Base-by-base conservation (phyloP, 208 protist genomes). In the Leishmania braziliensis region DNA sequence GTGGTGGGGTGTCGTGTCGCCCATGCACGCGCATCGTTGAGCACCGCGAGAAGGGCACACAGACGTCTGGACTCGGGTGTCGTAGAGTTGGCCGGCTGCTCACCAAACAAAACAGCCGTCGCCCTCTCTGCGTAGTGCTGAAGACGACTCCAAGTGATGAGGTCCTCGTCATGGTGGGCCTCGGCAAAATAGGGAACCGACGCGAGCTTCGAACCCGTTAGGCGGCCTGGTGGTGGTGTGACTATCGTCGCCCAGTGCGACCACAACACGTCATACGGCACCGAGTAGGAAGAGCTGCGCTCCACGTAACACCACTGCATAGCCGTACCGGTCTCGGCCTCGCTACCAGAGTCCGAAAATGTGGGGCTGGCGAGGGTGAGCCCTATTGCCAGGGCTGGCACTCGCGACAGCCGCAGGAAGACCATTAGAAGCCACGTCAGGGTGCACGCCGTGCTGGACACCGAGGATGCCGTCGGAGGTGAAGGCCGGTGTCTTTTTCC, bases 31-130 rank as follows among this genome's bases (percentile, higher is more conserved):
- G 29, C 68, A 26, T 72, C 68, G 39, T 5, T 26, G 39, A 72
- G 68, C 39, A 72, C 39, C 39, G 68, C 68, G 68, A 72, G 33
- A 72, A 72, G 68, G 68, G 68, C 68, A 23, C 68, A 51, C 20
- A 72, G 20, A 43, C 20, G 68, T 29, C 6, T 18, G 20, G 4
- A 29, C 68, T 51, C 29, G 43, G 8, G 39, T 14, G 68, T 29
- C 68, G 29, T 26, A 43, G 39, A 43, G 33, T 8, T 39, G 33
- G 33, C 33, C 62, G 62, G 62, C 29, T 68, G 33, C 68, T 46
- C 39, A 50, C 68, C 33, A 50, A 72, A 72, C 26, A 50, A 39
- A 20, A 68, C 29, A 18, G 62, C 29, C 29, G 62, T 39, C 14
- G 29, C 62, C 39, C 23, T 72, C 43, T 50, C 39, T 16, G 68